Evolutionary conservation across 2,329 filamentous ascomycete species (phyloP).

Genomic region (Neonectria punicea): DNA sequence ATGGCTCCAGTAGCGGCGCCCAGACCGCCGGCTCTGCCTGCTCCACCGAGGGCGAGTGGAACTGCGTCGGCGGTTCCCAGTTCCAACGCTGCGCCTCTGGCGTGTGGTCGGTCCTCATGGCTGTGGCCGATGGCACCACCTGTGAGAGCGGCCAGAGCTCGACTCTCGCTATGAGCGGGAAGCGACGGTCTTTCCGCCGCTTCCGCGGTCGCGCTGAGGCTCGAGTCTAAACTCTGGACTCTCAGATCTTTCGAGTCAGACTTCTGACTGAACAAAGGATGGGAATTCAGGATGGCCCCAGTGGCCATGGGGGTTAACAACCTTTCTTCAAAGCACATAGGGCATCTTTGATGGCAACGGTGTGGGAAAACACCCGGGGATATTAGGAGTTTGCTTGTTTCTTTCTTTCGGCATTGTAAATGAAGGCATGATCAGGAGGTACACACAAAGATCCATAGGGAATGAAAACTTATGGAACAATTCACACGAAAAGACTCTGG

Average conservation of each 20-base stretch:
- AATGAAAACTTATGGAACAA: slow-evolving; percentile 9
- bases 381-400: slow-evolving; percentile 22
- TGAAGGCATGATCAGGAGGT: slow-evolving; percentile 12
- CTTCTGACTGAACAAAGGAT: slow-evolving; percentile 18
- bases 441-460: slow-evolving; percentile 3
- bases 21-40: slow-evolving; percentile 57
- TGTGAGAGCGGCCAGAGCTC: slow-evolving; percentile 52
- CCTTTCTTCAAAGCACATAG: slow-evolving; percentile 24
- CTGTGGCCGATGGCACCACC: slow-evolving; percentile 64
- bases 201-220: not conserved
- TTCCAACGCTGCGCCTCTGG: slow-evolving; percentile 74
- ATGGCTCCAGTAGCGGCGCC: slow-evolving; percentile 42
- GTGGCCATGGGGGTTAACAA: slow-evolving; percentile 12
- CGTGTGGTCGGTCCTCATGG: slow-evolving; percentile 60
- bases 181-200: slow-evolving; percentile 27
- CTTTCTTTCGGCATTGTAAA: slow-evolving; percentile 17
- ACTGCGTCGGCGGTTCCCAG: slow-evolving; percentile 64
- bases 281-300: slow-evolving; percentile 7
- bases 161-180: slow-evolving; percentile 38
- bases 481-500: not conserved
- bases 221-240: not conserved
- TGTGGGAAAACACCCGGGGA: slow-evolving; percentile 1
- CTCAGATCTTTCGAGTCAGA: not conserved
- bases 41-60: slow-evolving; percentile 65
- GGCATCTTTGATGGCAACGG: slow-evolving; percentile 20